Evolutionary conservation across 345 rosid genomes (phyloP), one percentile per base, ranked within the genome.

Genomic region (Abelmoschus esculentus): DNA sequence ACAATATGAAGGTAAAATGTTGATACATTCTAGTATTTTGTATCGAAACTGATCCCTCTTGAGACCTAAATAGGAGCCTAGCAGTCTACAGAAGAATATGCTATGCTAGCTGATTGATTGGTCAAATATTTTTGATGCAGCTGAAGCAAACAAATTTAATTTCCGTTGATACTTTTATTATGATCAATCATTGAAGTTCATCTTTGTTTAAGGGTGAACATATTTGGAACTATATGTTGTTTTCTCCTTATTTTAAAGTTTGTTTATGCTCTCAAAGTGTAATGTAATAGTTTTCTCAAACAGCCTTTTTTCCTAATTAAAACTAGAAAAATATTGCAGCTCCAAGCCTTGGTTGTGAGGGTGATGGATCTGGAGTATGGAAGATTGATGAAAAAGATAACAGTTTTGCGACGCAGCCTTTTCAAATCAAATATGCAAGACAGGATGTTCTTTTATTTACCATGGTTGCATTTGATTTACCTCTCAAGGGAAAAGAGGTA

Each of bases 331-430:
- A 47, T 49, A 66, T 47, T 73, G 73, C 86, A 89, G 98, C 83
- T 80, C 84, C 87, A 18, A 89, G 84, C 60, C 71, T 85, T 7
- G 86, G 88, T 61, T 75, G 85, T 69, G 89, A 73, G 53, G 0
- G 53, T 69, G 89, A 82, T 26, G 55, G 77, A 32, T 59, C 67
- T 83, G 99, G 93, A 53, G 80, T 86, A 61, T 95, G 99, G 97
- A 88, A 80, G 81, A 90, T 95, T 61, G 83, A 88, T 80, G 96
- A 95, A 70, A 70, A 69, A 63, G 97, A 90, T 55, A 91, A 88
- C 76, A 91, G 92, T 77, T 95, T 95, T 82, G 82, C 76, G 11
- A 91, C 99, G 57, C 97, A 85, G 72, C 96, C 96, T 46, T 95
- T 95, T 66, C 84, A 86, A 64, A 87, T 91, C 75, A 89, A 88